These are phyloP conservation scores for Seiridium cupressi DNA, from an alignment of 2,329 filamentous ascomycete genomes.

Conservation along the genomic window DNA sequence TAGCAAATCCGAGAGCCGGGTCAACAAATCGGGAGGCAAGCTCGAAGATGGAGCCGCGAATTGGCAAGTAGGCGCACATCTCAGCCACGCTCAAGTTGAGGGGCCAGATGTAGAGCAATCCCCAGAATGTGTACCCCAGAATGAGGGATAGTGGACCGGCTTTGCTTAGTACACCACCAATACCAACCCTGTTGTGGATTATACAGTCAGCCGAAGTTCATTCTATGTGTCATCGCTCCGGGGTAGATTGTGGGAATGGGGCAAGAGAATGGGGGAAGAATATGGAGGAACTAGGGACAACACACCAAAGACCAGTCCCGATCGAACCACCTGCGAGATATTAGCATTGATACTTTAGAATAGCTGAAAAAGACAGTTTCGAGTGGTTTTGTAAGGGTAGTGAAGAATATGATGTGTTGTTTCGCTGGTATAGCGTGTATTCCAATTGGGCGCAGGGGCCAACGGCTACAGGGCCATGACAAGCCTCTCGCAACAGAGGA, in stretches of 20 bases:
- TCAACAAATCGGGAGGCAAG: constrained; percentile 55
- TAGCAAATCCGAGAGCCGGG: constrained; percentile 54
- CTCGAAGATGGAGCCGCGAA: constrained; percentile 54
- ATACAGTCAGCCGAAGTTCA: not conserved
- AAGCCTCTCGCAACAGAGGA: too few relatives aligned
- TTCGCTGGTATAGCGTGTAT: too few relatives aligned
- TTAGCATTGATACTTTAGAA: too few relatives aligned
- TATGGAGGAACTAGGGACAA: constrained; percentile 12
- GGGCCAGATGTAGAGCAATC: constrained; percentile 42
- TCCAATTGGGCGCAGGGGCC: too few relatives aligned
- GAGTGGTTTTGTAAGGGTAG: too few relatives aligned
- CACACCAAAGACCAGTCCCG: constrained; percentile 39
- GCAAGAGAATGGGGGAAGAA: not conserved
- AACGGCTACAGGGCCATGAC: too few relatives aligned
- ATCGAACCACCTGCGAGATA: constrained; percentile 32
- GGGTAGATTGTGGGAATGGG: not conserved
- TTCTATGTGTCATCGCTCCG: constrained; percentile 1
- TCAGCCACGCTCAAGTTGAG: constrained; percentile 49
- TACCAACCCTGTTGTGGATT: constrained; percentile 30
- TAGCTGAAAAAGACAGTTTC: too few relatives aligned
- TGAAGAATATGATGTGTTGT: too few relatives aligned
- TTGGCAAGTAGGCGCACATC: constrained; percentile 55
- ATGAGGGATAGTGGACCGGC: constrained; percentile 42
- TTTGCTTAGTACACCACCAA: constrained; percentile 38
- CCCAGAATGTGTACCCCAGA: constrained; percentile 44